These are phyloP conservation scores for Saccharomyces hybrid DNA, from an alignment of 1,139 yeast species.

Conservation along the genomic window DNA sequence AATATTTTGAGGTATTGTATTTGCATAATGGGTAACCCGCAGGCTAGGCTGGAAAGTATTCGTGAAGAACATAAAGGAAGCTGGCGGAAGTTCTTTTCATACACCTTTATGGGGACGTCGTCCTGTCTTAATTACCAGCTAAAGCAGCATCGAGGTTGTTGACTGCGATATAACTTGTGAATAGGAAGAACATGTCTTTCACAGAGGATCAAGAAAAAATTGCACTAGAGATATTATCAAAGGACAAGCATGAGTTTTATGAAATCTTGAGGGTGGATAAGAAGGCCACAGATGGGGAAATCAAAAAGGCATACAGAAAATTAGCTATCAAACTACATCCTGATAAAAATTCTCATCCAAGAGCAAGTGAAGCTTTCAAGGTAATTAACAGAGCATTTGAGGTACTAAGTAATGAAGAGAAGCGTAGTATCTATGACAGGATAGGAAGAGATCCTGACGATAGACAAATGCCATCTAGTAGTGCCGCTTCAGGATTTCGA, in stretches of 20 bases:
- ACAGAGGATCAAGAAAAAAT: conserved; percentile 60
- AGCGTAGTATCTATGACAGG: conserved; percentile 75
- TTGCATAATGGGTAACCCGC: background rate
- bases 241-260: conserved; percentile 63
- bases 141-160: background rate
- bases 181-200: background rate
- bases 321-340: conserved; percentile 92
- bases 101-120: background rate
- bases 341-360: conserved; percentile 93
- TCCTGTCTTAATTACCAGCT: background rate
- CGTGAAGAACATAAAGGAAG: background rate
- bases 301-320: conserved; percentile 85
- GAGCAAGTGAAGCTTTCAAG: conserved; percentile 94
- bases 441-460: conserved; percentile 90
- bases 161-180: background rate
- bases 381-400: conserved; percentile 82
- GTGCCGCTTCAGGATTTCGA: conserved; percentile 25
- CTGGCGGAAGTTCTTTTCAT: background rate
- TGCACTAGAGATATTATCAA: conserved; percentile 52
- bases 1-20: background rate
- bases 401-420: conserved; percentile 71
- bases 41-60: background rate
- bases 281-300: conserved; percentile 62
- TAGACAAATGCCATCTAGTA: conserved; percentile 41
- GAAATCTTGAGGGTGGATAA: conserved; percentile 67